Evolutionary conservation across 1,284 basidiomycete species (phyloP).

Genomic region (Naganishia sp.): DNA sequence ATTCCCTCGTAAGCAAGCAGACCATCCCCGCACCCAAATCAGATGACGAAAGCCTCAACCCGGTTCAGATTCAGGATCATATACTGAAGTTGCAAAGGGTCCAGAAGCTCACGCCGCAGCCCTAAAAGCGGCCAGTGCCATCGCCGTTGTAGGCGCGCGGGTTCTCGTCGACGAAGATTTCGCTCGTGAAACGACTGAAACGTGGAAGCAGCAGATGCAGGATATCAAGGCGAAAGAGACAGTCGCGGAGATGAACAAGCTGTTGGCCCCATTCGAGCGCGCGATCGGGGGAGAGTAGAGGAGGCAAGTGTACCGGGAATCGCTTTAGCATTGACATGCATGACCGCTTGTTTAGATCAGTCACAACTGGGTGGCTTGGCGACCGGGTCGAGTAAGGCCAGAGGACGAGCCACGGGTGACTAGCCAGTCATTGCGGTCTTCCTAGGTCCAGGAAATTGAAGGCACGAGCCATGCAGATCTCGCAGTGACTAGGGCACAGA

Average conservation of each 20-base stretch:
- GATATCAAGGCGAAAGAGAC: conserved; percentile 34
- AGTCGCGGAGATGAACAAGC: conserved; percentile 9
- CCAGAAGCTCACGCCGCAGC: conserved; percentile 42
- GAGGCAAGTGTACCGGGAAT: too few species aligned
- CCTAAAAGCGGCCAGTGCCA: conserved; percentile 48
- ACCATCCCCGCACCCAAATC: background rate
- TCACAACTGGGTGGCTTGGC: too few species aligned
- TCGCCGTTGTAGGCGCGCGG: conserved; percentile 47
- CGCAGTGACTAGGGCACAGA: too few species aligned
- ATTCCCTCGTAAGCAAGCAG: conserved; percentile 23
- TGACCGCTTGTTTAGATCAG: too few species aligned
- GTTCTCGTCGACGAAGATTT: conserved; percentile 48
- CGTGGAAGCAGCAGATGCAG: conserved; percentile 39
- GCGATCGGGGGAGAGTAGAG: background rate
- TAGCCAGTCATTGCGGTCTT: too few species aligned
- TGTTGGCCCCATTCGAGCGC: conserved; percentile 14
- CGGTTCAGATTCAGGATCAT: conserved; percentile 18
- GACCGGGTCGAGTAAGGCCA: too few species aligned
- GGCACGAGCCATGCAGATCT: too few species aligned
- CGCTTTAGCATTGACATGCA: too few species aligned
- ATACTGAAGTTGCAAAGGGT: conserved; percentile 34
- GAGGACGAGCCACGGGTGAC: too few species aligned
- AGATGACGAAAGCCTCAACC: too few species aligned
- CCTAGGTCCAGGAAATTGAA: too few species aligned
- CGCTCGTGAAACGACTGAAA: conserved; percentile 40